Percentiles rank a stretch among this genome's conserved stretches.
phyloP scores from a whole-genome alignment of 164 flowering plant species.

The Berberis vulgaris region DNA sequence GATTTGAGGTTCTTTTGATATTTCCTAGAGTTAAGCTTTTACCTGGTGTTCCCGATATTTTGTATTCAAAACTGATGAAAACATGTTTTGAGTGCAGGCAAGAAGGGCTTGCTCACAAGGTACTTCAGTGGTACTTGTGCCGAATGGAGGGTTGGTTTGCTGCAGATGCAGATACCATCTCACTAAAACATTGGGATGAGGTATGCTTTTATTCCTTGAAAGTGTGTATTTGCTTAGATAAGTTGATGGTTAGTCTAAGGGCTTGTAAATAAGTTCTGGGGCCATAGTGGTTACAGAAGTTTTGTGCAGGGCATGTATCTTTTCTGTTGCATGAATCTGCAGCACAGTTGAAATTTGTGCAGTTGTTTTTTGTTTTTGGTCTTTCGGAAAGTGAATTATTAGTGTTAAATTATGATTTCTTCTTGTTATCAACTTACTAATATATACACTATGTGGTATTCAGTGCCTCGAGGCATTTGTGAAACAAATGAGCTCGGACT shows the following conservation, averaged over 20 bases:
- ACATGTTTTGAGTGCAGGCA: constrained; percentile 33
- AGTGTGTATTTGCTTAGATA: neutral
- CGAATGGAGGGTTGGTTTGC: constrained; percentile 99
- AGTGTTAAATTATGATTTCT: too few species aligned
- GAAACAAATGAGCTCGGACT: too few species aligned
- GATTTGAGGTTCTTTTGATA: constrained; percentile 51
- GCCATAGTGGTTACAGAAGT: neutral
- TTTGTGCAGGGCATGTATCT: neutral
- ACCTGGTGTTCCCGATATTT: neutral
- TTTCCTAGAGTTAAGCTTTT: neutral
- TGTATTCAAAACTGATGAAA: neutral
- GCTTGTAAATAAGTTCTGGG: neutral
- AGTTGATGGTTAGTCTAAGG: neutral
- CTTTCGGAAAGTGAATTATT: too few species aligned
- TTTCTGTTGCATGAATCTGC: too few species aligned
- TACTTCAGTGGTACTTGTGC: constrained; percentile 95
- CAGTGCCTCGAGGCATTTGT: too few species aligned
- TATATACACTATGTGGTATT: too few species aligned
- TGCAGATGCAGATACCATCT: constrained; percentile 89
- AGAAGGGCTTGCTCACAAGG: constrained; percentile 81
- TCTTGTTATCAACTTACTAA: too few species aligned
- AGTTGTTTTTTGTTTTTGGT: too few species aligned
- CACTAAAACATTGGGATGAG: constrained; percentile 88
- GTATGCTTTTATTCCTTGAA: constrained; percentile 22
- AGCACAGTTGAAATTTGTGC: too few species aligned